These are phyloP conservation scores for Auxenochlorella pyrenoidosa DNA, from an alignment of 139 green algal species.

Conservation along the genomic window DNA sequence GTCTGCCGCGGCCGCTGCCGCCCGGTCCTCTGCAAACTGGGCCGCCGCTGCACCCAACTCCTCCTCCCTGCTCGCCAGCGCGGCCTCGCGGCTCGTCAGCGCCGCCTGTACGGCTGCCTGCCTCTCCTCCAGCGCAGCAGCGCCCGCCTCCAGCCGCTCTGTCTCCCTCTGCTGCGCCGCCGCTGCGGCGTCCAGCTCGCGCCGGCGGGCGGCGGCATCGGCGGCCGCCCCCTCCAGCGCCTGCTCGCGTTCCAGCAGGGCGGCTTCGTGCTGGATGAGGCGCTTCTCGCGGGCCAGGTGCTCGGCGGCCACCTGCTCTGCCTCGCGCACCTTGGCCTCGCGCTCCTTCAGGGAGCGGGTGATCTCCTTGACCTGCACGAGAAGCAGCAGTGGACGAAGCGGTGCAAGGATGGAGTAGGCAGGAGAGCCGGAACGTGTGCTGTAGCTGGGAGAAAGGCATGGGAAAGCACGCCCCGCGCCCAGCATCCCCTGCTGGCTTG, in stretches of 20 bases:
- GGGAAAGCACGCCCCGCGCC: too few species aligned
- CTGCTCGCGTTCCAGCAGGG: slow-evolving; percentile 40
- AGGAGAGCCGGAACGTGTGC: too few species aligned
- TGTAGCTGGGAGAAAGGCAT: too few species aligned
- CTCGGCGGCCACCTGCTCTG: slow-evolving; percentile 34
- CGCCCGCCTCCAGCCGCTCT: slow-evolving; percentile 31
- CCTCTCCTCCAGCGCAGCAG: slow-evolving; percentile 29
- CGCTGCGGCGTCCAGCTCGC: slow-evolving; percentile 38
- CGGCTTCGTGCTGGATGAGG: slow-evolving; percentile 4
- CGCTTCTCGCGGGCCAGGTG: slow-evolving; percentile 34
- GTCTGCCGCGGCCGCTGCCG: slow-evolving; percentile 23
- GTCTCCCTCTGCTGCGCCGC: slow-evolving; percentile 30
- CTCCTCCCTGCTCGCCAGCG: slow-evolving; percentile 32
- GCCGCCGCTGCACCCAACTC: slow-evolving; percentile 4
- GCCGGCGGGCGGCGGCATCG: slow-evolving; percentile 10
- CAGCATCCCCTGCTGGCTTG: too few species aligned
- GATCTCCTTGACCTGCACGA: slow-evolving; percentile 43
- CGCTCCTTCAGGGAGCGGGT: slow-evolving; percentile 50
- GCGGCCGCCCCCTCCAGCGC: slow-evolving; percentile 14
- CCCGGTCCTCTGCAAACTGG: slow-evolving; percentile 35
- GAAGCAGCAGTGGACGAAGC: not conserved
- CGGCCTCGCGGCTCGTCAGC: slow-evolving; percentile 23
- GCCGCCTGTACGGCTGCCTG: not conserved
- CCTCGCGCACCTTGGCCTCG: slow-evolving; percentile 34
- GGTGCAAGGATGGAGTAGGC: not conserved